Conservation (phyloP, 2,329 filamentous ascomycete genomes). For the Cercospora brassicicola region DNA sequence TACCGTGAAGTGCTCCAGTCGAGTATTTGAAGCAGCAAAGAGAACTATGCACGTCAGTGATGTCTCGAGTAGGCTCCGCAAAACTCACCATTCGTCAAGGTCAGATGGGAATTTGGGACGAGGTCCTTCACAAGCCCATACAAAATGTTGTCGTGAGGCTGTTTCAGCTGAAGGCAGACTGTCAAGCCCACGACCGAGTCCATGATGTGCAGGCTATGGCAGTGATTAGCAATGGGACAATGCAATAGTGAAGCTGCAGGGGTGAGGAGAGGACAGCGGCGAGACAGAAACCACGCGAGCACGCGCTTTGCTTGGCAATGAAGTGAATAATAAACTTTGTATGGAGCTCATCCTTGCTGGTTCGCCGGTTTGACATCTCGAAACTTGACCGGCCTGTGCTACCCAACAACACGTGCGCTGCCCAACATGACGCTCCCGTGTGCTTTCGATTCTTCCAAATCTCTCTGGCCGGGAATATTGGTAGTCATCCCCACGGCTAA, state of each 20-base stretch:
- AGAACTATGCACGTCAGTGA: slow-evolving; percentile 49
- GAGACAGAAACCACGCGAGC: background rate
- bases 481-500: background rate
- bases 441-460: background rate
- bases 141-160: slow-evolving; percentile 60
- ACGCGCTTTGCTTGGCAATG: background rate
- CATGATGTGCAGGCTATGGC: slow-evolving; percentile 13
- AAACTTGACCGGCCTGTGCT: background rate
- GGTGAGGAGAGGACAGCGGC: background rate
- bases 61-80: background rate
- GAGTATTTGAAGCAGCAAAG: slow-evolving; percentile 55
- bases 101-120: slow-evolving; percentile 64
- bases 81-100: slow-evolving; percentile 67
- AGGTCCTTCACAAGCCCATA: slow-evolving; percentile 71
- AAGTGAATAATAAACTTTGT: background rate
- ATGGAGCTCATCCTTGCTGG: background rate
- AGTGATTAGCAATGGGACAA: slow-evolving; percentile 6
- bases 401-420: background rate
- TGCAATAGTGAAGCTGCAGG: background rate
- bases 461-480: background rate
- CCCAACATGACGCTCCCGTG: background rate
- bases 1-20: slow-evolving; percentile 55
- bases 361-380: background rate
- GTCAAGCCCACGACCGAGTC: slow-evolving; percentile 57
- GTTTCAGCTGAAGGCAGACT: slow-evolving; percentile 71